phyloP scores from a whole-genome alignment of 192 early-diverging fungal genomes.

The Anaeromyces robustus region DNA sequence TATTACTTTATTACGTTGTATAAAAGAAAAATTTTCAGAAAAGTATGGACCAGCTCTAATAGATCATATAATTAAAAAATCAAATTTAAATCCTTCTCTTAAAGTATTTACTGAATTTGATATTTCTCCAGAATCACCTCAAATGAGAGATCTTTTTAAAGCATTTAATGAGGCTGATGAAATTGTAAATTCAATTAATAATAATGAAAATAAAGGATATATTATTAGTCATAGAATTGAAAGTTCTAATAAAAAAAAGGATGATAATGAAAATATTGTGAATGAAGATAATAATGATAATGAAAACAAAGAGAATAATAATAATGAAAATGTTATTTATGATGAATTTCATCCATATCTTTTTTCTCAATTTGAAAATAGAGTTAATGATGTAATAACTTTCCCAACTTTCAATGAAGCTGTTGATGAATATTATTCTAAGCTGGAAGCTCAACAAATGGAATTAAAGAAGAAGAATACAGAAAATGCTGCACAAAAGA shows the following conservation, averaged over 20 bases:
- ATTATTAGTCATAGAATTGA: conserved; percentile 29
- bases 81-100: conserved; percentile 43
- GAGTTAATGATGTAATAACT: neutral
- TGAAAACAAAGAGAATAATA: conserved; percentile 12
- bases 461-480: conserved; percentile 49
- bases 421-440: conserved; percentile 86
- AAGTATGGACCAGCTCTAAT: conserved; percentile 73
- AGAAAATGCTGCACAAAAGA: conserved; percentile 60
- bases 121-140: conserved; percentile 24
- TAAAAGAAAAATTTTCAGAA: conserved; percentile 5
- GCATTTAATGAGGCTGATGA: conserved; percentile 58
- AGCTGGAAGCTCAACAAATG: conserved; percentile 72
- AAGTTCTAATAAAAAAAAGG: conserved; percentile 15
- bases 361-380: conserved; percentile 13
- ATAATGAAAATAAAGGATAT: conserved; percentile 39
- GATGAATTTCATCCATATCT: conserved; percentile 30
- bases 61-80: conserved; percentile 60
- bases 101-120: conserved; percentile 46
- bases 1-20: neutral
- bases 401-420: conserved; percentile 50
- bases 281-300: conserved; percentile 2
- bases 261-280: neutral
- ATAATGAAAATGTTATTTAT: conserved; percentile 1
- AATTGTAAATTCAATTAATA: conserved; percentile 28
- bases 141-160: conserved; percentile 36